Percentiles rank a stretch among this genome's conserved stretches.
These are phyloP conservation scores for Hypoxylon sp. DNA, from an alignment of 2,329 filamentous ascomycete genomes.

Conservation along the genomic window DNA sequence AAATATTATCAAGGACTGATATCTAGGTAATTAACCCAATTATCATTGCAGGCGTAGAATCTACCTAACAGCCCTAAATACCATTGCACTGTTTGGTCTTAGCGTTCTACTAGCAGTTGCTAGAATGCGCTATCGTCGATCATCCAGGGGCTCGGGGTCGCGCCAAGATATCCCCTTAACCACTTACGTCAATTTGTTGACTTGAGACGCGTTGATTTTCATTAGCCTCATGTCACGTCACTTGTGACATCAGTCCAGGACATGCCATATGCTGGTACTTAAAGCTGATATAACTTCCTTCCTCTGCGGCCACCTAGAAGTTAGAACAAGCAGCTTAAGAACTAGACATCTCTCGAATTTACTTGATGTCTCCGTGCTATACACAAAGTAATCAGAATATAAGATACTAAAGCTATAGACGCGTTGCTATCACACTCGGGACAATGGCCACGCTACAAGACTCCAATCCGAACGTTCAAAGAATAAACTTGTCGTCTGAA, in stretches of 20 bases:
- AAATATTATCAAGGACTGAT: too few species aligned
- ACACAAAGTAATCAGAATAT: too few species aligned
- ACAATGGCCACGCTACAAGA: constrained; percentile 2
- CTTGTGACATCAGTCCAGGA: constrained; percentile 10
- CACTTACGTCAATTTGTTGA: constrained; percentile 7
- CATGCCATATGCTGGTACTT: not conserved
- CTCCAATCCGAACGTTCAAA: not conserved
- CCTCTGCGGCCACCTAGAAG: not conserved
- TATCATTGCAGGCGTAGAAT: too few species aligned
- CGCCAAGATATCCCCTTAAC: constrained; percentile 5
- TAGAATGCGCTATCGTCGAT: not conserved
- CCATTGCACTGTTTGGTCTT: not conserved
- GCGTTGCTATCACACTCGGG: too few species aligned
- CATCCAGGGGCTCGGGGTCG: constrained; percentile 10
- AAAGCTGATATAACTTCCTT: not conserved
- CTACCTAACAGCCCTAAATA: too few species aligned
- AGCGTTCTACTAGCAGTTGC: not conserved
- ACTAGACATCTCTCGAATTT: too few species aligned
- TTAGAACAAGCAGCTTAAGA: too few species aligned
- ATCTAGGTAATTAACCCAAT: too few species aligned
- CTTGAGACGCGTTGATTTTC: not conserved
- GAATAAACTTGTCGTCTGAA: not conserved
- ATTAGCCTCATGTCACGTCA: constrained; percentile 1
- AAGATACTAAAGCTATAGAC: too few species aligned
- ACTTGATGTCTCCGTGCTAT: too few species aligned